Evolutionary conservation across 495 filamentous ascomycete species (phyloP).

Genomic region (Neurospora intermedia): DNA sequence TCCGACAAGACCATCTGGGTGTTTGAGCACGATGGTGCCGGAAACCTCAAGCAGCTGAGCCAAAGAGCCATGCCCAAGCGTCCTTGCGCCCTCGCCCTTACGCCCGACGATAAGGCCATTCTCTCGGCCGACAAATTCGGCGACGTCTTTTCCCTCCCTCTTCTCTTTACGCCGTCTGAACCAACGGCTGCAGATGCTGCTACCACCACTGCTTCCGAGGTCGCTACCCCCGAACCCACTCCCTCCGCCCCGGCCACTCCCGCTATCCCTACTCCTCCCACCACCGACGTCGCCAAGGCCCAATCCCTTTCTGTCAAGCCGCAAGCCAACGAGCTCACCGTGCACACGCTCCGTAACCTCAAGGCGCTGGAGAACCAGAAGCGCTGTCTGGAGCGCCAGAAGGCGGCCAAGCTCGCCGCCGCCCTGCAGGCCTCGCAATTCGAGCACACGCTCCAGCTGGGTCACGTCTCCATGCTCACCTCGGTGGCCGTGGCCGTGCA

Average conservation of each 20-base stretch:
- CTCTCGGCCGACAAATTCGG: constrained; percentile 89
- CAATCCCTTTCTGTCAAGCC: constrained; percentile 24
- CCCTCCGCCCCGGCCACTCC: constrained; percentile 12
- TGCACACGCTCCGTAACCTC: constrained; percentile 74
- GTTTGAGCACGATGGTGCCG: constrained; percentile 52
- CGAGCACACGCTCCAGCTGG: constrained; percentile 65
- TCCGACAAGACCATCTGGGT: constrained; percentile 89
- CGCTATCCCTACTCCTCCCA: constrained; percentile 1
- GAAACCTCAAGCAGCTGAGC: constrained; percentile 56
- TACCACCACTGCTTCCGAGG: constrained; percentile 5
- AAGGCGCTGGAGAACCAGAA: constrained; percentile 63
- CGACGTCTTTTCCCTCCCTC: constrained; percentile 83
- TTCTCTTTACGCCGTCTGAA: constrained; percentile 38
- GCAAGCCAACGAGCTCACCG: constrained; percentile 61
- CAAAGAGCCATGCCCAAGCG: constrained; percentile 80
- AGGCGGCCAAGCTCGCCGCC: constrained; percentile 20
- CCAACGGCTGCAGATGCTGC: background rate
- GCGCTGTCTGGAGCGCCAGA: constrained; percentile 36
- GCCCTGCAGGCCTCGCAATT: constrained; percentile 44
- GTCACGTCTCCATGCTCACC: constrained; percentile 90
- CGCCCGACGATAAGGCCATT: constrained; percentile 56
- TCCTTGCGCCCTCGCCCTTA: constrained; percentile 61
- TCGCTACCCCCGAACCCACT: constrained; percentile 1
- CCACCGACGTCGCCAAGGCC: constrained; percentile 9
- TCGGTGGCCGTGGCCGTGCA: constrained; percentile 47